These are phyloP conservation scores for Volvox carteri DNA, from an alignment of 163 green algal genomes.

Conservation along the genomic window DNA sequence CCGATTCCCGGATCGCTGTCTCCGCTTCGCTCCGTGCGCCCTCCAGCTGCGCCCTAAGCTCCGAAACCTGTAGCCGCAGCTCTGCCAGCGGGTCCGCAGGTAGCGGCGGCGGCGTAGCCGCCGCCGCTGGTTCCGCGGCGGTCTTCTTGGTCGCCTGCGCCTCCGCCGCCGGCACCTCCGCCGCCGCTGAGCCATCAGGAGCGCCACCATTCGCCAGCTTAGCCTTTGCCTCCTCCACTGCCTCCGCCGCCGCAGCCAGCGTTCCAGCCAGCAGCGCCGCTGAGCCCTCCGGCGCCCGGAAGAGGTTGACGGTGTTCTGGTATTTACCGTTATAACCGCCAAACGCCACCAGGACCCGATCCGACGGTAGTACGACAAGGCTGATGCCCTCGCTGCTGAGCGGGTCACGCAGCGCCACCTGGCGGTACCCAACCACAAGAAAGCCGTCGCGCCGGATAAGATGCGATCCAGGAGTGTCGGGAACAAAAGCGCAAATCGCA, in stretches of 20 bases:
- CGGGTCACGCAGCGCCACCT: conserved; percentile 69
- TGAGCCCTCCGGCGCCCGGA: conserved; percentile 23
- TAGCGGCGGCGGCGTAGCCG: not conserved
- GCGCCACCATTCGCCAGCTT: not conserved
- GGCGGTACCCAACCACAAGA: not conserved
- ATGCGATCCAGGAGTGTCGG: no score
- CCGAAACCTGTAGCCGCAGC: conserved; percentile 35
- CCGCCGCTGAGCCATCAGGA: not conserved
- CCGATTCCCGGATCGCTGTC: conserved; percentile 52
- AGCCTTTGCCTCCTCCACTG: conserved; percentile 13
- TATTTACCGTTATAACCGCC: conserved; percentile 94
- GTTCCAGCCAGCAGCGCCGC: conserved; percentile 32
- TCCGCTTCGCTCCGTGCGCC: conserved; percentile 68
- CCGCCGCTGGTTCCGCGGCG: not conserved
- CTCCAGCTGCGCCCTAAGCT: conserved; percentile 62
- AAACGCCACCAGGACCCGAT: conserved; percentile 83
- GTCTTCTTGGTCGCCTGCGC: not conserved
- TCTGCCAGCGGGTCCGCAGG: not conserved
- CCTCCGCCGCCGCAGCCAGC: not conserved
- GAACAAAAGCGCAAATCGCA: no score
- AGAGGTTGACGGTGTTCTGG: conserved; percentile 78
- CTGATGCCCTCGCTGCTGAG: conserved; percentile 88
- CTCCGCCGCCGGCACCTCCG: not conserved
- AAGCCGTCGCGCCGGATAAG: not conserved
- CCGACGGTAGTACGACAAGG: conserved; percentile 57